Conservation (phyloP, 2,329 filamentous ascomycete genomes). For the Fusarium sarcochroum region DNA sequence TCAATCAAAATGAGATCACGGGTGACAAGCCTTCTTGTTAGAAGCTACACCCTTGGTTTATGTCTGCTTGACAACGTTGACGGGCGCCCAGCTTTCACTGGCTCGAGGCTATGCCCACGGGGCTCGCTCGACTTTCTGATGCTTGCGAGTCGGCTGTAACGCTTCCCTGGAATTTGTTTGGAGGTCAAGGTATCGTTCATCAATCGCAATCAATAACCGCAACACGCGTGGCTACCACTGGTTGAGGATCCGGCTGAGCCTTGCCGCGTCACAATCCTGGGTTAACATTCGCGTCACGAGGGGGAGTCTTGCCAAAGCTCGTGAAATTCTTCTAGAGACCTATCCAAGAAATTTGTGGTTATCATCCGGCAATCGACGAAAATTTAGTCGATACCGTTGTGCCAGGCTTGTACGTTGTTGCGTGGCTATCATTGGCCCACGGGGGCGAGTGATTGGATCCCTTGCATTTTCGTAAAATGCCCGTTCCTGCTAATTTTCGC, state of each 20-base stretch:
- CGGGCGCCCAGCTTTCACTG: slow-evolving; percentile 20
- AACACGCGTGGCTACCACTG: slow-evolving; percentile 41
- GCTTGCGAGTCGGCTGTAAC: not conserved
- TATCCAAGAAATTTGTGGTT: slow-evolving; percentile 9
- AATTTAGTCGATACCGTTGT: slow-evolving; percentile 10
- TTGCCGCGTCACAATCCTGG: slow-evolving; percentile 1
- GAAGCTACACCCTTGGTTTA: slow-evolving; percentile 5
- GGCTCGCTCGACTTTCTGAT: not conserved
- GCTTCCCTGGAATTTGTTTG: slow-evolving; percentile 9
- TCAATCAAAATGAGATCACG: slow-evolving; percentile 11
- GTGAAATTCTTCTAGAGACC: slow-evolving; percentile 2
- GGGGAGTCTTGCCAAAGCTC: not conserved
- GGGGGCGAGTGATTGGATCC: slow-evolving; percentile 39
- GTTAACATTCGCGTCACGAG: slow-evolving; percentile 1
- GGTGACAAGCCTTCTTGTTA: not conserved
- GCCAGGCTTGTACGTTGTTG: slow-evolving; percentile 1
- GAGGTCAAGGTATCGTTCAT: slow-evolving; percentile 29
- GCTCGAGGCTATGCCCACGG: slow-evolving; percentile 19
- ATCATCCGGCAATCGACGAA: slow-evolving; percentile 9
- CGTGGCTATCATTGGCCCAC: slow-evolving; percentile 32
- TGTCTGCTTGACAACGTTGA: slow-evolving; percentile 30
- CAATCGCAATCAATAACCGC: slow-evolving; percentile 37
- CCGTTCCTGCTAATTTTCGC: slow-evolving; percentile 16
- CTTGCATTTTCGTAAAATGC: slow-evolving; percentile 24
- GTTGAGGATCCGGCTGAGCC: slow-evolving; percentile 15